Evolutionary conservation across 2,329 filamentous ascomycete species (phyloP).

Genomic region (Aspergillus luchuensis): DNA sequence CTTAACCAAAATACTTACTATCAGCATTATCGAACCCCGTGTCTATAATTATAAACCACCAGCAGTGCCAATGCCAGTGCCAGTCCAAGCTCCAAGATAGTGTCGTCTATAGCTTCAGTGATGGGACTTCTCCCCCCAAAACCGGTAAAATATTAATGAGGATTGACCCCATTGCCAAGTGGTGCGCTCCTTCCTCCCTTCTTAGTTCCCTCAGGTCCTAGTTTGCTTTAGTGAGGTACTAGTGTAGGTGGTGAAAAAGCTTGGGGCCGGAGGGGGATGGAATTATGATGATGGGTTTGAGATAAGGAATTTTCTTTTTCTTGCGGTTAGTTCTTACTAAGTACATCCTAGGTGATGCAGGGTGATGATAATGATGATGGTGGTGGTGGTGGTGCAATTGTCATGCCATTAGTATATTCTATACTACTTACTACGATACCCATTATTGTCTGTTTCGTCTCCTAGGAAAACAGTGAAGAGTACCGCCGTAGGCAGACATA

Average conservation of each 20-base stretch:
- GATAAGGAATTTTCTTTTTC: too few species aligned
- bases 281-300: too few species aligned
- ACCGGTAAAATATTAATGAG: background rate
- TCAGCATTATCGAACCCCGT: background rate
- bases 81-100: background rate
- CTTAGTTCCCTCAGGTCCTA: background rate
- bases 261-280: background rate
- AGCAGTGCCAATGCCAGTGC: background rate
- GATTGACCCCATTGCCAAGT: background rate
- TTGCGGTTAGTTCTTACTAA: too few species aligned
- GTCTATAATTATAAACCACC: constrained; percentile 6
- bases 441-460: too few species aligned
- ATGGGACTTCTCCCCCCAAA: background rate
- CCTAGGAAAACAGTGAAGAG: too few species aligned
- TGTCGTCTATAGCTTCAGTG: background rate
- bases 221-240: constrained; percentile 12
- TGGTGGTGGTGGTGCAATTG: too few species aligned
- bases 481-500: too few species aligned
- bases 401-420: background rate
- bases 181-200: background rate
- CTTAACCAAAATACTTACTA: background rate
- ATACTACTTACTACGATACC: background rate
- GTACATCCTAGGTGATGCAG: too few species aligned
- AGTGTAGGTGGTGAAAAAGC: constrained; percentile 11
- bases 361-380: too few species aligned